Evolutionary conservation across 169 alveolate genomes (phyloP).

Genomic region (Plasmodium yoelii): DNA sequence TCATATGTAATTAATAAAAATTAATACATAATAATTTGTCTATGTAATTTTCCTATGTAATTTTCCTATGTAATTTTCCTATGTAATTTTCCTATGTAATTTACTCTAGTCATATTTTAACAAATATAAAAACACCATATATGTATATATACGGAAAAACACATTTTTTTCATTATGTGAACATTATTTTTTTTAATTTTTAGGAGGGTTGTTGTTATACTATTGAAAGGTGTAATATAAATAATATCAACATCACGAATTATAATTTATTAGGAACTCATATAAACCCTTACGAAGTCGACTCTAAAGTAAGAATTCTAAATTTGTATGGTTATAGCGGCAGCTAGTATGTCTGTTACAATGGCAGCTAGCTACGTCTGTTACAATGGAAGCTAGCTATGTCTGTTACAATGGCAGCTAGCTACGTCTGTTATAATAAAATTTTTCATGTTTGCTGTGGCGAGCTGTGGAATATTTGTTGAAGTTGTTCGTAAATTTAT

Average conservation of each 20-base stretch:
- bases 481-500: neutral
- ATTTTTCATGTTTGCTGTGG: no score
- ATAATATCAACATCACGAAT: neutral
- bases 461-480: no score
- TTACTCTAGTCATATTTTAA: neutral
- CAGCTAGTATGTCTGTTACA: neutral
- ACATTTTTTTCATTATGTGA: neutral
- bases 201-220: constrained; percentile 67
- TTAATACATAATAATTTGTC: neutral
- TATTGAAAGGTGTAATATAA: constrained; percentile 15
- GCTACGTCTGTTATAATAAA: neutral
- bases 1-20: constrained; percentile 7
- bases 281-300: constrained; percentile 4
- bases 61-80: neutral
- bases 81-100: neutral
- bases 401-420: neutral
- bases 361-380: neutral
- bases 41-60: neutral
- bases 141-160: neutral
- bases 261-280: constrained; percentile 8
- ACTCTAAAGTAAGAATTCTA: constrained; percentile 8
- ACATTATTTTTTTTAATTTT: neutral
- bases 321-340: neutral
- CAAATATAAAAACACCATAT: neutral
- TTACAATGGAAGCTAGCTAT: no score